A percentile compares a stretch with the other conserved stretches of the same genome.
Conservation (phyloP, 2,329 filamentous ascomycete genomes). For the Penicillium freii region DNA sequence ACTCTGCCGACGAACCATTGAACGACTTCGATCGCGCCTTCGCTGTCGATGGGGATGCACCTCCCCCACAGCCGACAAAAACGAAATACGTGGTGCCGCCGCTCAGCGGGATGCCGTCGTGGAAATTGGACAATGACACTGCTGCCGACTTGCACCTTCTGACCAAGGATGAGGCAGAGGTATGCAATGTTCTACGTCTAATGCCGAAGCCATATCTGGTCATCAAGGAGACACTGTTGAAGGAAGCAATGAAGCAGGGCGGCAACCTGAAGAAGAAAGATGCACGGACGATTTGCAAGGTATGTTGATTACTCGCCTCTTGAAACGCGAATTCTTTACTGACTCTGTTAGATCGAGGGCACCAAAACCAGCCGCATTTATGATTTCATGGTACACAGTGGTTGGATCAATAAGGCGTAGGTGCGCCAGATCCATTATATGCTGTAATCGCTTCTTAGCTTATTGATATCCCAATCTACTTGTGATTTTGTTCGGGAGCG, state of each 20-base stretch:
- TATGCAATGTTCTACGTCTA: slow-evolving; percentile 80
- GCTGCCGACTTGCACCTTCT: slow-evolving; percentile 79
- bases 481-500: slow-evolving; percentile 15
- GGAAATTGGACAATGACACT: slow-evolving; percentile 71
- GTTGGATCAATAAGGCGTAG: slow-evolving; percentile 85
- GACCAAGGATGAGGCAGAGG: slow-evolving; percentile 75
- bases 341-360: slow-evolving; percentile 62
- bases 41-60: slow-evolving; percentile 49
- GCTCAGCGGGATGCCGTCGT: slow-evolving; percentile 46
- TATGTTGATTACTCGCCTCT: slow-evolving; percentile 25
- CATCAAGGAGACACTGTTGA: slow-evolving; percentile 89
- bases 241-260: slow-evolving; percentile 84
- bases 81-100: slow-evolving; percentile 54
- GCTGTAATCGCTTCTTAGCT: background rate
- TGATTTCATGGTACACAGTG: slow-evolving; percentile 90
- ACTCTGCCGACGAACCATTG: slow-evolving; percentile 35
- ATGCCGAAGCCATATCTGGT: slow-evolving; percentile 93
- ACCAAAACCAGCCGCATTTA: slow-evolving; percentile 84
- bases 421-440: background rate
- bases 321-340: background rate
- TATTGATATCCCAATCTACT: slow-evolving; percentile 20
- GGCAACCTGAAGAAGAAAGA: slow-evolving; percentile 92
- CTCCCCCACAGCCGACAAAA: slow-evolving; percentile 43
- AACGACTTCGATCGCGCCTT: slow-evolving; percentile 57
- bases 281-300: slow-evolving; percentile 76